phyloP scores from a whole-genome alignment of 2,329 filamentous ascomycete species.

The Ceratocystiopsis minuta region DNA sequence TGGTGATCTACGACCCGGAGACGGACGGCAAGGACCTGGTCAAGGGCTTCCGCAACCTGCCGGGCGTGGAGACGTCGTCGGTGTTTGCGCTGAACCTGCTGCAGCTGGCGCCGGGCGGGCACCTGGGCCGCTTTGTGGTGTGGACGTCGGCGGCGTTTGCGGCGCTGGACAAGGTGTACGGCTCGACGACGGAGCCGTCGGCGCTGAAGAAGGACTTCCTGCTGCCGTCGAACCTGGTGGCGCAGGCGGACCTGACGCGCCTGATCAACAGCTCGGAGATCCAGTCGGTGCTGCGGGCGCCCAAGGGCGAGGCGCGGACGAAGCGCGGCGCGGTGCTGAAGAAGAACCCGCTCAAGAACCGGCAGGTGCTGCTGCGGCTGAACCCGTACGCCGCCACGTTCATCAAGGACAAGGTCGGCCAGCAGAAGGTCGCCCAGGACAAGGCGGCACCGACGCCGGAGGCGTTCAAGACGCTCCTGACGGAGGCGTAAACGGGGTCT shows the following conservation, averaged over 20 bases:
- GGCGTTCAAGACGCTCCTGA: conserved; percentile 13
- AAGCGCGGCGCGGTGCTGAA: conserved; percentile 90
- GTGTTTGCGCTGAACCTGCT: conserved; percentile 95
- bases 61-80: conserved; percentile 90
- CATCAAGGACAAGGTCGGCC: conserved; percentile 67
- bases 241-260: conserved; percentile 87
- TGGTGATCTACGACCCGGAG: conserved; percentile 94
- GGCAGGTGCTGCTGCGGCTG: conserved; percentile 93
- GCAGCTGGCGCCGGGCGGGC: conserved; percentile 95
- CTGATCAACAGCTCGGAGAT: conserved; percentile 99
- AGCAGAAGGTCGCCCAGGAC: conserved; percentile 31
- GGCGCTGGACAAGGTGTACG: conserved; percentile 93
- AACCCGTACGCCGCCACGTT: conserved; percentile 95
- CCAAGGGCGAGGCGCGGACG: conserved; percentile 76
- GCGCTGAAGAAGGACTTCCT: conserved; percentile 98
- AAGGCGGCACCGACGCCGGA: conserved; percentile 11
- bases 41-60: conserved; percentile 94
- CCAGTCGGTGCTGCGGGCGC: conserved; percentile 83
- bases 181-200: conserved; percentile 73
- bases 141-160: conserved; percentile 97
- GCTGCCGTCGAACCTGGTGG: conserved; percentile 78
- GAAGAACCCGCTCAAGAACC: conserved; percentile 99
- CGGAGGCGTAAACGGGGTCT: conserved; percentile 8
- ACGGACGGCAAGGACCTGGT: conserved; percentile 89
- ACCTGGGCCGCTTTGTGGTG: conserved; percentile 97